Percentiles rank a stretch among this genome's conserved stretches.
phyloP scores from a whole-genome alignment of 495 filamentous ascomycete species.

The Aspergillus kassunensis region DNA sequence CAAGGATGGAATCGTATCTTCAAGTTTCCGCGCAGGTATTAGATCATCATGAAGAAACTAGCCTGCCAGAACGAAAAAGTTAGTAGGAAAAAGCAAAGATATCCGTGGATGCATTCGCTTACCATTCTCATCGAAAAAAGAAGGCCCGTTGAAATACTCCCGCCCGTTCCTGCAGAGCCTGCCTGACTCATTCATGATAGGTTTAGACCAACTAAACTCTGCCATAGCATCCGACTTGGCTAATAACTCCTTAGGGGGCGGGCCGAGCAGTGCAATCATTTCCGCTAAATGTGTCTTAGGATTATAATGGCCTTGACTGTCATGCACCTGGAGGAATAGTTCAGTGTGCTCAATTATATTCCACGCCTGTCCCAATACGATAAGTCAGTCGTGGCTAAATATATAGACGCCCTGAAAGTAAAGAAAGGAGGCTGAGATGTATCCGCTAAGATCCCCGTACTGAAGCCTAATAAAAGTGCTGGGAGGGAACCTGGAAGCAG shows the following conservation, averaged over 20 bases:
- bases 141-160: slow-evolving; percentile 23
- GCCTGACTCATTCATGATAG: slow-evolving; percentile 14
- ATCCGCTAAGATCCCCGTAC: too few species aligned
- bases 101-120: neutral
- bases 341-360: slow-evolving; percentile 36
- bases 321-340: slow-evolving; percentile 32
- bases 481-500: neutral
- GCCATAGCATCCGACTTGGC: slow-evolving; percentile 22
- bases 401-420: too few species aligned
- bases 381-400: too few species aligned
- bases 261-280: slow-evolving; percentile 39
- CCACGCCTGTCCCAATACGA: too few species aligned
- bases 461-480: too few species aligned
- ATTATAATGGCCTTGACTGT: slow-evolving; percentile 15
- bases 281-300: slow-evolving; percentile 36
- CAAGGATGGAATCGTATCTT: neutral
- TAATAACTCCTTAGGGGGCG: slow-evolving; percentile 32
- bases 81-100: neutral
- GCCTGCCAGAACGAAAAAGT: neutral
- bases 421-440: too few species aligned
- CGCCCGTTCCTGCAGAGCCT: slow-evolving; percentile 19
- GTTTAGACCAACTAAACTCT: slow-evolving; percentile 18
- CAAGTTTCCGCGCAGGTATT: slow-evolving; percentile 1
- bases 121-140: slow-evolving; percentile 24
- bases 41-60: slow-evolving; percentile 2